These are phyloP conservation scores for Sugiyamaella pinicola DNA, from an alignment of 1,139 yeast genomes.

Conservation along the genomic window DNA sequence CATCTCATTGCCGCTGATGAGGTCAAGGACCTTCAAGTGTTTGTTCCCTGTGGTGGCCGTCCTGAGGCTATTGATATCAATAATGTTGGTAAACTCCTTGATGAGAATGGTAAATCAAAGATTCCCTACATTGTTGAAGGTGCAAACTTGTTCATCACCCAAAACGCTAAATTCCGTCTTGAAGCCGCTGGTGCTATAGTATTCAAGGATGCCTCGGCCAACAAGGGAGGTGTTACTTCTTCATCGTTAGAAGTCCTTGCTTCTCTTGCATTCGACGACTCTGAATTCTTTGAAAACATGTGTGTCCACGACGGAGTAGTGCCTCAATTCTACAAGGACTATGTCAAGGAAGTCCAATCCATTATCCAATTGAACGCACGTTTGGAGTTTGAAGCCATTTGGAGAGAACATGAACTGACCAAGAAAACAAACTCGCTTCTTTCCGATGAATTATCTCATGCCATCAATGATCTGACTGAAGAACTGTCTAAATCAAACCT, in stretches of 20 bases:
- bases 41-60: conserved; percentile 99
- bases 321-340: conserved; percentile 76
- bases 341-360: conserved; percentile 80
- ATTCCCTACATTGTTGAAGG: conserved; percentile 96
- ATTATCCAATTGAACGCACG: conserved; percentile 77
- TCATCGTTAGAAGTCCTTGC: conserved; percentile 95
- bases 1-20: conserved; percentile 73
- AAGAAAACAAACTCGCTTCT: conserved; percentile 73
- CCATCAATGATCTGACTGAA: conserved; percentile 87
- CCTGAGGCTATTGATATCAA: conserved; percentile 93
- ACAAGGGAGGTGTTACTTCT: conserved; percentile 98
- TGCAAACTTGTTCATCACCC: conserved; percentile 93
- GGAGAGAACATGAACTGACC: conserved; percentile 73
- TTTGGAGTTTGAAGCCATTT: conserved; percentile 81
- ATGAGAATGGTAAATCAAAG: conserved; percentile 73
- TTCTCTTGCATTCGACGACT: conserved; percentile 87
- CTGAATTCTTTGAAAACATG: conserved; percentile 73
- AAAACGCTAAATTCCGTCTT: conserved; percentile 82
- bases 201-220: conserved; percentile 95
- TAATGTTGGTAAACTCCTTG: conserved; percentile 73
- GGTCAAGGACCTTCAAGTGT: conserved; percentile 58
- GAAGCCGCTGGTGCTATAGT: conserved; percentile 86
- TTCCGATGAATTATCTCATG: conserved; percentile 80
- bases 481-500: conserved; percentile 80
- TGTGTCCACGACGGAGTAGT: conserved; percentile 54